A percentile compares a stretch with the other conserved stretches of the same genome.
Conservation (phyloP, 495 filamentous ascomycete genomes). For the Massariosphaeria phaeospora region DNA sequence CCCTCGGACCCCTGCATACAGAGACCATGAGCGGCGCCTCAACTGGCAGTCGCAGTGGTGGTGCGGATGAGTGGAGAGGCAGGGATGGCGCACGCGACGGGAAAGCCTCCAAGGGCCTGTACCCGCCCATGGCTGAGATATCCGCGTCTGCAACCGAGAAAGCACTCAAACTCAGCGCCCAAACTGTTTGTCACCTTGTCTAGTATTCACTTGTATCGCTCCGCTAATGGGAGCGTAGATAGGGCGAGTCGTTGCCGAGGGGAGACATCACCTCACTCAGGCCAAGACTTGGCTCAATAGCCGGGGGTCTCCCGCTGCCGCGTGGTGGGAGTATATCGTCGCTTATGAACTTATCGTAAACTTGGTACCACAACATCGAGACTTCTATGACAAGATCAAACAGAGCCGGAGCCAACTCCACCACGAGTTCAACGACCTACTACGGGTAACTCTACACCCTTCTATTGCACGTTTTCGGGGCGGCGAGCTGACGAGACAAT, state of each 20-base stretch:
- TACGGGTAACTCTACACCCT: slow-evolving; percentile 39
- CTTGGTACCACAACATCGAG: slow-evolving; percentile 65
- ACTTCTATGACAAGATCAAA: slow-evolving; percentile 51
- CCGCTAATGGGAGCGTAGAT: slow-evolving; percentile 22
- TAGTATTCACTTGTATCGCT: no score
- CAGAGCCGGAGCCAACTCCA: slow-evolving; percentile 44
- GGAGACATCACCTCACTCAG: slow-evolving; percentile 26
- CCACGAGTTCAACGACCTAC: slow-evolving; percentile 48
- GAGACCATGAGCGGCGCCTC: slow-evolving; percentile 28
- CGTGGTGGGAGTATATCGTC: slow-evolving; percentile 73
- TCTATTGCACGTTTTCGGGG: slow-evolving; percentile 9
- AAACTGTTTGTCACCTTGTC: no score
- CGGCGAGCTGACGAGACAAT: slow-evolving; percentile 20
- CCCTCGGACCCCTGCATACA: slow-evolving; percentile 12
- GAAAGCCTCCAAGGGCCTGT: background rate
- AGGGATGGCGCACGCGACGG: slow-evolving; percentile 15
- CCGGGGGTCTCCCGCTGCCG: slow-evolving; percentile 50
- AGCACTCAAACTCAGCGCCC: slow-evolving; percentile 6
- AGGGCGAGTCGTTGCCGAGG: slow-evolving; percentile 30
- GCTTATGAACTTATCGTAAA: slow-evolving; percentile 72
- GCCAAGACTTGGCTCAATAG: slow-evolving; percentile 30
- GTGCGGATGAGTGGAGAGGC: slow-evolving; percentile 20
- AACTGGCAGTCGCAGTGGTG: slow-evolving; percentile 3
- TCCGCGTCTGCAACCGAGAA: slow-evolving; percentile 5
- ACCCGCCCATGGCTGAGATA: slow-evolving; percentile 19